A percentile compares a stretch with the other conserved stretches of the same genome.
phyloP scores from a whole-genome alignment of 768 basidiomycete genomes.

The Sporobolomyces roseus region DNA sequence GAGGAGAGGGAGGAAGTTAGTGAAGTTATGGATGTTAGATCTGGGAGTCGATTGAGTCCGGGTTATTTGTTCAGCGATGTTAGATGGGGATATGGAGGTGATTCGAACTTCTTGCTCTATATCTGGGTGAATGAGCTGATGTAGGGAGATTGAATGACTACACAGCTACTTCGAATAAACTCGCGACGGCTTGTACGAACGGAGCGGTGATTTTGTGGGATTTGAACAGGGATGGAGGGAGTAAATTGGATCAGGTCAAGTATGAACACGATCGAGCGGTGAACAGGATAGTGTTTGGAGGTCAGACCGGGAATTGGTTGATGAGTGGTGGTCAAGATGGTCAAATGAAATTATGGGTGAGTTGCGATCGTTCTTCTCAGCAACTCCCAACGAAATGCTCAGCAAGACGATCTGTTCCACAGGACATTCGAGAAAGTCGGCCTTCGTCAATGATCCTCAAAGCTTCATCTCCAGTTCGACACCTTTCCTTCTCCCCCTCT shows the following conservation, averaged over 20 bases:
- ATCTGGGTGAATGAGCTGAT: not conserved
- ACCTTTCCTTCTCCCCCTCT: constrained; percentile 40
- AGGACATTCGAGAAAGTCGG: constrained; percentile 39
- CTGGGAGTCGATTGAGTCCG: constrained; percentile 24
- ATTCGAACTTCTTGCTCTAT: not conserved
- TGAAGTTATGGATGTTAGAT: constrained; percentile 28
- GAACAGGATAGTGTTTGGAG: constrained; percentile 41
- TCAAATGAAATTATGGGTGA: constrained; percentile 42
- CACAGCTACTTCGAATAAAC: constrained; percentile 34
- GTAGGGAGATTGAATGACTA: no score
- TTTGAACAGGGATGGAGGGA: constrained; percentile 22
- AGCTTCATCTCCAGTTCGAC: constrained; percentile 39
- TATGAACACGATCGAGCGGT: constrained; percentile 42
- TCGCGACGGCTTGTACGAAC: constrained; percentile 38
- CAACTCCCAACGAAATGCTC: no score
- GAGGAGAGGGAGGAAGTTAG: constrained; percentile 1
- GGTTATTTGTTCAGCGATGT: constrained; percentile 34
- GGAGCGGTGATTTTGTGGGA: constrained; percentile 40
- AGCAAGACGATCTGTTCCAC: not conserved
- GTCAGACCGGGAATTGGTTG: constrained; percentile 35
- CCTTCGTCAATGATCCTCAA: constrained; percentile 31
- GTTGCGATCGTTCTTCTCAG: not conserved
- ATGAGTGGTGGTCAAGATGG: constrained; percentile 43
- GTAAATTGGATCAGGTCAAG: constrained; percentile 32
- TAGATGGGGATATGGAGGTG: constrained; percentile 39